Base-by-base conservation (phyloP, 768 basidiomycete species). In the Pisolithus sp. region DNA sequence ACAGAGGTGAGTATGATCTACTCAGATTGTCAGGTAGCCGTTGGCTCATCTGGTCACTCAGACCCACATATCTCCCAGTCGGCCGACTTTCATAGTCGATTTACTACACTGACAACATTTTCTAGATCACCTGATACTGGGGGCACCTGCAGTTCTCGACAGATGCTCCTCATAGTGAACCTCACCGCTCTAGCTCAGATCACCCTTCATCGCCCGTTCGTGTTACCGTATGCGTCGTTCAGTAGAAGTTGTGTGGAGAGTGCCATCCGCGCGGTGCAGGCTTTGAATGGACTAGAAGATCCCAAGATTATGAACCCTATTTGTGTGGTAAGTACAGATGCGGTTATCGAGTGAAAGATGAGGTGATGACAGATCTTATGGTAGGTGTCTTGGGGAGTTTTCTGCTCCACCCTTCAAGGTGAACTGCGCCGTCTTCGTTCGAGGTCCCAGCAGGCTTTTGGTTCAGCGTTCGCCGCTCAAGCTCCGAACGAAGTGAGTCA, bases 1-100 rank as follows among this genome's bases (percentile, higher is more conserved):
- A 41, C 31, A 49, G 59, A 30, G 64, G 72, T 75, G 52, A 38
- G 68, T 2, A 18, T 31, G 5, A 44, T 34, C 34, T 34, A 12
- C 15, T 13, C 51, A 17, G 30, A 24, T 46, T 38, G 31, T 12
- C 39, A 8, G 13, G n/a, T 34, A 4, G 20, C n/a, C 7, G 7
- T 10, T 47, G 23, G 15, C 24, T 56, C 20, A 34, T 30, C 9
- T 5, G 6, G 2, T 21, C 36, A 39, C 2, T 9, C 44, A 80
- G 79, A 75, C 47, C 71, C 71, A 59, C 61, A 69, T 8, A 63
- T 68, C 40, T 62, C 71, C 28, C 78, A 80, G 51, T 67, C 69
- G 24, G 63, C 73, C 50, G 65, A 70, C 4, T 78, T 78, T 50
- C 67, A 67, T 23, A 62, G 67, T 13, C 71, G 73, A 7, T 79